These are phyloP conservation scores for Volvox africanus DNA, from an alignment of 139 green algal genomes.

Conservation along the genomic window DNA sequence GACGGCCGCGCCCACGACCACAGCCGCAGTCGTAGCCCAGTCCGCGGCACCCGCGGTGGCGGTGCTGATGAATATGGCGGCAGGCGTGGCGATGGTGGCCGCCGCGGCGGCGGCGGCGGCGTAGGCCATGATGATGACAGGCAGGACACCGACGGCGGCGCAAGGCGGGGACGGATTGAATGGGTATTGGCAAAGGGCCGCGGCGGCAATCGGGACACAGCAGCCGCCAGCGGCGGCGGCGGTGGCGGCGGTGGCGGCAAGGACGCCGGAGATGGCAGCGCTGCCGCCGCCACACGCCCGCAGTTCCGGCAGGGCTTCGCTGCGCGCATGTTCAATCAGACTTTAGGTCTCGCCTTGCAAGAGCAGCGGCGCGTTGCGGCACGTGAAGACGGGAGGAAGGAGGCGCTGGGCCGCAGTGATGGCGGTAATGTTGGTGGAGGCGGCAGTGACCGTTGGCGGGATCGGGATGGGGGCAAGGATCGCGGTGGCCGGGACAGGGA, in stretches of 20 bases:
- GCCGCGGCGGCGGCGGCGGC: neutral
- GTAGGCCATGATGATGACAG: neutral
- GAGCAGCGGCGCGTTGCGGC: neutral
- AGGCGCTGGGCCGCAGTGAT: neutral
- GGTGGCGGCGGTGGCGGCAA: neutral
- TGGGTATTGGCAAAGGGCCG: neutral
- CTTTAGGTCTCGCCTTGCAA: constrained; percentile 15
- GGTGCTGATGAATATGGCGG: neutral
- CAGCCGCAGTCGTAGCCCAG: constrained; percentile 10
- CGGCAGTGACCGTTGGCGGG: neutral
- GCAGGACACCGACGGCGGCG: neutral
- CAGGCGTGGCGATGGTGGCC: neutral
- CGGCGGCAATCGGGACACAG: too few relatives aligned
- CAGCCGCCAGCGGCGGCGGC: too few relatives aligned
- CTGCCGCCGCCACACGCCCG: neutral
- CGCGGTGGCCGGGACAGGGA: neutral
- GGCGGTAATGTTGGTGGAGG: neutral
- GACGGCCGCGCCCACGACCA: neutral
- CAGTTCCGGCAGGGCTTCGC: neutral
- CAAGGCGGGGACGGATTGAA: neutral
- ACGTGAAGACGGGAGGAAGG: neutral
- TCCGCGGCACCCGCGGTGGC: neutral
- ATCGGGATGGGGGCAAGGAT: neutral
- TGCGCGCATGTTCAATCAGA: constrained; percentile 25
- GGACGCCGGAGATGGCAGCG: neutral